Conservation (phyloP, 2,329 filamentous ascomycete species). For the Aspergillus hortae region DNA sequence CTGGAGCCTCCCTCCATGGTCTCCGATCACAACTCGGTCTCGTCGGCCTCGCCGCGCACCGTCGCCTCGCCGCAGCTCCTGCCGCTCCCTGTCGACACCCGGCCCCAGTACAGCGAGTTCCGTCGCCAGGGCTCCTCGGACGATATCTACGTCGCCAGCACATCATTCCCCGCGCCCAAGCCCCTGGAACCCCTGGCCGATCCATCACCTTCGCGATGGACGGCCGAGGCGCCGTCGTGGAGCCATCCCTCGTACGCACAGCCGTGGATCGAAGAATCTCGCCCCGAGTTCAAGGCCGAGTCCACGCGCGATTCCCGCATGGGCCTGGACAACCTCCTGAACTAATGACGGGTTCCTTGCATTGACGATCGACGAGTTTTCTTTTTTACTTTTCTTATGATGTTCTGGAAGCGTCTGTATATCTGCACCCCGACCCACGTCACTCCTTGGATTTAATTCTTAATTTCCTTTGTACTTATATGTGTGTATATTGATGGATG, state of each 20-base stretch:
- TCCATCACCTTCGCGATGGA: conserved; percentile 25
- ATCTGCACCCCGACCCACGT: conserved; percentile 12
- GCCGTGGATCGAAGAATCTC: conserved; percentile 18
- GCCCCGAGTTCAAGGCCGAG: conserved; percentile 16
- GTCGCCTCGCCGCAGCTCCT: conserved; percentile 40
- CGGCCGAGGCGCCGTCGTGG: conserved; percentile 26
- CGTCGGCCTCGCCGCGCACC: conserved; percentile 56
- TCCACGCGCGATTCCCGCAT: conserved; percentile 36
- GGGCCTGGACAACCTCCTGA: conserved; percentile 37
- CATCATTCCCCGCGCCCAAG: conserved; percentile 16
- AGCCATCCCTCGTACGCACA: conserved; percentile 26
- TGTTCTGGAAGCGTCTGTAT: conserved; percentile 17
- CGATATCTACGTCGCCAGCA: conserved; percentile 19
- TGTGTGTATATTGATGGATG: conserved; percentile 12
- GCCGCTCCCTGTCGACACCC: conserved; percentile 43
- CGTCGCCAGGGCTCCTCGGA: conserved; percentile 31
- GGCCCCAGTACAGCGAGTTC: conserved; percentile 32
- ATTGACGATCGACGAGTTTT: conserved; percentile 22
- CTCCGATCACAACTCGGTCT: conserved; percentile 64
- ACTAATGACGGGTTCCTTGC: conserved; percentile 22
- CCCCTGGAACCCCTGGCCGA: conserved; percentile 24
- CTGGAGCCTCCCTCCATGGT: conserved; percentile 66
- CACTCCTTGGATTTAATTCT: conserved; percentile 10
- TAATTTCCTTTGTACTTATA: conserved; percentile 20
- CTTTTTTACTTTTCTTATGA: conserved; percentile 13